phyloP scores from a whole-genome alignment of 2,329 filamentous ascomycete genomes.

The Botryotinia calthae region DNA sequence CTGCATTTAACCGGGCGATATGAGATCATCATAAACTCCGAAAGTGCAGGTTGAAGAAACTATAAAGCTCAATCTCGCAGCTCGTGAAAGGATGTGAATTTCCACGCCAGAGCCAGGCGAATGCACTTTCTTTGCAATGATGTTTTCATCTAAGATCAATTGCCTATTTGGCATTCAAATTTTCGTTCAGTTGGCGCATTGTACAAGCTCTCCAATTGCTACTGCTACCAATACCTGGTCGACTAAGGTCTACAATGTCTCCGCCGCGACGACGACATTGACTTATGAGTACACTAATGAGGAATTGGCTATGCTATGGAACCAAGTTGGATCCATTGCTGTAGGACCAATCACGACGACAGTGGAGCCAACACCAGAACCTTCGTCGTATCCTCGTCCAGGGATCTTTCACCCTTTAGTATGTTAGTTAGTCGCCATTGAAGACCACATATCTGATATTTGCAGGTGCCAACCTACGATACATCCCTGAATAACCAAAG shows the following conservation, averaged over 20 bases:
- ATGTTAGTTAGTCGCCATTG: slow-evolving; percentile 32
- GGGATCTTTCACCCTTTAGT: slow-evolving; percentile 45
- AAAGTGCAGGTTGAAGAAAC: background rate
- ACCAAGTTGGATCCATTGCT: slow-evolving; percentile 45
- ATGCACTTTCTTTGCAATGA: slow-evolving; percentile 6
- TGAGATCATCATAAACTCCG: slow-evolving; percentile 8
- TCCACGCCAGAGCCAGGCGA: background rate
- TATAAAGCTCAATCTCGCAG: slow-evolving; percentile 17
- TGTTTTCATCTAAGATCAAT: slow-evolving; percentile 14
- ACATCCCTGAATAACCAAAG: slow-evolving; percentile 36
- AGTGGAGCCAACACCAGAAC: slow-evolving; percentile 44
- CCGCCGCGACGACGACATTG: slow-evolving; percentile 44
- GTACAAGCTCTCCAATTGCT: background rate
- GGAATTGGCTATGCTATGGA: slow-evolving; percentile 46
- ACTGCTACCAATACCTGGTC: slow-evolving; percentile 23
- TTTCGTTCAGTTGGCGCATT: slow-evolving; percentile 2
- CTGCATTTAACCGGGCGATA: slow-evolving; percentile 16
- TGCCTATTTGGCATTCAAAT: slow-evolving; percentile 12
- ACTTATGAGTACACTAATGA: slow-evolving; percentile 48
- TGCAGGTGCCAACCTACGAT: slow-evolving; percentile 32
- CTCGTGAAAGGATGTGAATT: slow-evolving; percentile 1
- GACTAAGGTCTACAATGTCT: slow-evolving; percentile 41
- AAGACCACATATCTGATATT: slow-evolving; percentile 6
- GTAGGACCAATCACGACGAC: slow-evolving; percentile 45
- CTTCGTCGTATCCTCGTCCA: slow-evolving; percentile 42